Conservation (phyloP, 2,329 filamentous ascomycete species). For the Hypoxylon sp. region DNA sequence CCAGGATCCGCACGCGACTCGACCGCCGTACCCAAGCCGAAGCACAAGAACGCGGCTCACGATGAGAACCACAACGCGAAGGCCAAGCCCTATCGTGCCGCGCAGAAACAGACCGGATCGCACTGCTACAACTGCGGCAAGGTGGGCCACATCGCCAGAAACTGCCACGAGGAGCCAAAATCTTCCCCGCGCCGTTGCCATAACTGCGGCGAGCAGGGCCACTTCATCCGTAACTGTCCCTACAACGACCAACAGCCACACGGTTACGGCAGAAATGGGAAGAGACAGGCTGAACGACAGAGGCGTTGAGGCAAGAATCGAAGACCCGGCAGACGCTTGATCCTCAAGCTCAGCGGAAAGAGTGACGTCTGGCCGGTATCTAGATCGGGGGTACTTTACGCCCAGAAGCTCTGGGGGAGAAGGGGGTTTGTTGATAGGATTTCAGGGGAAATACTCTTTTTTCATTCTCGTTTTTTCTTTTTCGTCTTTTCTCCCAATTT, state of each 20-base stretch:
- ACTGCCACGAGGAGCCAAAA: background rate
- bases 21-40: background rate
- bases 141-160: background rate
- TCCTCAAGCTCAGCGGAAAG: too few relatives aligned
- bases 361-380: too few relatives aligned
- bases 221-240: background rate
- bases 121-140: conserved; percentile 3
- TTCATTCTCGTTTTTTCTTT: too few relatives aligned
- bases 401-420: too few relatives aligned
- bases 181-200: background rate
- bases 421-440: too few relatives aligned
- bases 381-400: too few relatives aligned
- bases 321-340: too few relatives aligned
- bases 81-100: background rate
- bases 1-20: too few relatives aligned
- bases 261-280: background rate
- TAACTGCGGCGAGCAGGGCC: background rate
- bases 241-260: background rate
- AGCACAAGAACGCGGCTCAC: background rate
- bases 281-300: too few relatives aligned
- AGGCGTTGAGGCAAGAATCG: too few relatives aligned
- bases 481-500: too few relatives aligned
- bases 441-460: too few relatives aligned
- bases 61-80: background rate
- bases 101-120: background rate